Evolutionary conservation across 495 filamentous ascomycete species (phyloP), one percentile per base, ranked within the genome.

Genomic region (Parathielavia appendiculata): DNA sequence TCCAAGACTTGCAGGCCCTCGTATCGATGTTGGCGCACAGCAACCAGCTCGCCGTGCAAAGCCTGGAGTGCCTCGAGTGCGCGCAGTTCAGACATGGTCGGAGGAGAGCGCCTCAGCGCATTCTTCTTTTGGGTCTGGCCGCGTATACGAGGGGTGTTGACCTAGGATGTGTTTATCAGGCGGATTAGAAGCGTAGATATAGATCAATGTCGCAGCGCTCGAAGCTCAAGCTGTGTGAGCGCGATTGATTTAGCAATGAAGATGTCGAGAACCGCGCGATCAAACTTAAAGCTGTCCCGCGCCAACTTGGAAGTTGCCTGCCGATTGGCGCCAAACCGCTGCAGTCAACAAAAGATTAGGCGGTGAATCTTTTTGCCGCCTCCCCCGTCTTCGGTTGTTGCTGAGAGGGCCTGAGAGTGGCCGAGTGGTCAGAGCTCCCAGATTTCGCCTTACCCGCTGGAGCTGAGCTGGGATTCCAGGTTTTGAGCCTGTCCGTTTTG

Each of bases 11-110:
- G 84, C 56, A 86, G 69, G 59, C 82, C 86, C 34, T 77, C 76
- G 47, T 87, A 73, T 40, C 79, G 79, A 22, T 78, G 75, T 52
- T 88, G 81, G 44, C 79, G 76, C 49, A 92, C 75, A 47, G 84
- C 82, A 59, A 84, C 73, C 51, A 96, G 80, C 70, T 96, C 90
- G 63, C 83, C 81, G 69, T 91, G 87, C 48, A 96, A 79, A 70
- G 80, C 85, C 69, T 86, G 83, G 59, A 95, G 82, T 70, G 79
- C 79, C 59, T 82, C 83, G 67, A 91, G 76, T 55, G 76, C 79
- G 64, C 81, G 80, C 56, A 78, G 68, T 47, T 84, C 82, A 66
- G 83, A 82, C 90, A 91, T 92, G 57, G 61, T 72, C 51, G 54
- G 22, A 22, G 44, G 32, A 17, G 17, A 20, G 47, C 52, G 56